Percentiles rank a stretch among this genome's conserved stretches.
These are phyloP conservation scores for Nitzschia sp. DNA, from an alignment of 108 stramenopile species.

Conservation along the genomic window DNA sequence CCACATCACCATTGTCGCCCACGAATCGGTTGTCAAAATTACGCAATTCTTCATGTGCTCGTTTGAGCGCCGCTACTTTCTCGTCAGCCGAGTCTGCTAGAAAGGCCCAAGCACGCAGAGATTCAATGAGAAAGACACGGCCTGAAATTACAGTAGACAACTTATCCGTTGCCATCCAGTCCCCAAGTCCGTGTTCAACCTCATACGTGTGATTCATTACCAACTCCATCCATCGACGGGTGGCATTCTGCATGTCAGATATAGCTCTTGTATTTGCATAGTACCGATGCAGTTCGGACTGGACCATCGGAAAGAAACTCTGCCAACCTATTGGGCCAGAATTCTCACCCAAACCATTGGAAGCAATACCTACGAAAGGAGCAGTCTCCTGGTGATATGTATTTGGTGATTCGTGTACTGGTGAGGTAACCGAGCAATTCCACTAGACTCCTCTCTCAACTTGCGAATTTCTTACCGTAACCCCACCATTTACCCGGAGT, in stretches of 20 bases:
- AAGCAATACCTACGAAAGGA: slow-evolving; percentile 48
- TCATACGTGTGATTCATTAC: slow-evolving; percentile 4
- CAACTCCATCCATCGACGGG: neutral
- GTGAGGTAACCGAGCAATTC: no score
- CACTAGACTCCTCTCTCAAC: no score
- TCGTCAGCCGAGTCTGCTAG: neutral
- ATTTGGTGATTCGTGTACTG: no score
- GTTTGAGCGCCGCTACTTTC: neutral
- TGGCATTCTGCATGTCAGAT: neutral
- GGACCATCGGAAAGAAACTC: neutral
- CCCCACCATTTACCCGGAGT: slow-evolving; percentile 42
- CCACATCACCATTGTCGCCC: neutral
- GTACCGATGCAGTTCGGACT: neutral
- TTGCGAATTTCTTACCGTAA: slow-evolving; percentile 1
- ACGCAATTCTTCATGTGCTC: neutral
- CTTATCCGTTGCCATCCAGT: slow-evolving; percentile 37
- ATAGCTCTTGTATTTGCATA: neutral
- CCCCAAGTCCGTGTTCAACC: slow-evolving; percentile 40
- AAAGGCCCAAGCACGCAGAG: neutral
- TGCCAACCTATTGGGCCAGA: slow-evolving; percentile 21
- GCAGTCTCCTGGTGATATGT: slow-evolving; percentile 27
- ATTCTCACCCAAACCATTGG: slow-evolving; percentile 37
- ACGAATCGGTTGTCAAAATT: neutral
- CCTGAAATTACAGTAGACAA: neutral
- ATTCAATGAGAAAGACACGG: neutral